Evolutionary conservation across 2,329 filamentous ascomycete genomes (phyloP), one percentile per base, ranked within the genome.

Genomic region (Cladophialophora immunda): DNA sequence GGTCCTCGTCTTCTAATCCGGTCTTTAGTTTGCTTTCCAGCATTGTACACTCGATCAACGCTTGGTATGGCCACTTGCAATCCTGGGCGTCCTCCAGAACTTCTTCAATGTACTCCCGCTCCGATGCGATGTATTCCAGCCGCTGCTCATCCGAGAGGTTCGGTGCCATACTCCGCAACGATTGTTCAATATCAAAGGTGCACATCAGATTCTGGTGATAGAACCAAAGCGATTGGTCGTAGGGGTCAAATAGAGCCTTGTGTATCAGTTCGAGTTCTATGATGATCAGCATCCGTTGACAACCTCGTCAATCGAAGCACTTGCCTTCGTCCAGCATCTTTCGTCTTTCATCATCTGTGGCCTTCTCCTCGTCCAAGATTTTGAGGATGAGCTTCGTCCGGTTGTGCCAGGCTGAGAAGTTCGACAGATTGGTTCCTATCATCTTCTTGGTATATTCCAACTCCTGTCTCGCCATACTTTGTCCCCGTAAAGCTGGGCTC

Each of bases 391-490:
- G 84, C 75, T 92, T 92, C 72, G 91, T 93, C 59, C 95, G 89
- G 75, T 91, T 91, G 77, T 99, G 95, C 94, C 95, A 98, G 1
- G 95, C 95, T 3, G 93, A 97, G 77, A 98, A 99, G 77, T 99
- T 99, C 47, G 92, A 97, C 56, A 99, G 83, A 73, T 96, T 92
- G n/a, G 80, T 82, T 47, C 85, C 82, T 73, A 97, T 93, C 92
- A 94, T 97, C 75, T 88, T 91, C 15, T 90, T 94, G 0, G 95
- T 97, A 78, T 97, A 98, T 38, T 87, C 88, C 72, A 97, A 95
- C 78, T 99, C 95, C 17, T 84, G 75, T 78, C 97, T 90, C 1
- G 87, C 88, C 84, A 97, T 87, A 76, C 87, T 92, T 58, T 78
- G 77, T 1, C 85, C 86, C 5, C 80, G 76, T 5, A 89, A 77